Evolutionary conservation across 805 yeast genomes (phyloP), one percentile per base, ranked within the genome.

Genomic region (Pichia nakasei): DNA sequence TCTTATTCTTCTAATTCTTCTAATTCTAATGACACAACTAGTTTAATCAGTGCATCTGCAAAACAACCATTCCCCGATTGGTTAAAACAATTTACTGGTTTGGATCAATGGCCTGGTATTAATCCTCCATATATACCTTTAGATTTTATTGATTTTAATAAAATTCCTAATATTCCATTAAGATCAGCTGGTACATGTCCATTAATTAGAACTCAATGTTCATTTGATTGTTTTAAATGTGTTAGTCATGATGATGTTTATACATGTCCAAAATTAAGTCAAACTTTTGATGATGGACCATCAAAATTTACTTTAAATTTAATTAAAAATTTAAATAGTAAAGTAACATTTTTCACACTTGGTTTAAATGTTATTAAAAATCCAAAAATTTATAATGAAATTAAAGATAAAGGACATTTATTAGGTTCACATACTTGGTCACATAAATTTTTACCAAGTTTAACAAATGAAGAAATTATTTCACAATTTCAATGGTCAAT

Each of bases 211-310:
- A 65, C 63, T 17, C 67, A 72, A 26, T 89, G 97, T 56, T 82
- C 95, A 0, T 89, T 85, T 64, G 96, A 88, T 60, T 89, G 97
- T 59, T 75, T 71, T 59, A 76, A 80, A 49, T 89, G 96, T 64
- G 76, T 80, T 22, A 76, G 79, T 21, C 72, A 66, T 32, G 93
- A 84, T 61, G 97, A 89, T 57, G 78, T 84, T 5, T 73, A 67
- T 53, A 76, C 91, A 0, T 89, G 97, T 60, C 75, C 80, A 3
- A 66, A 68, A 38, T 66, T 91, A 33, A 77, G 89, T 0, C 97
- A 91, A 64, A 82, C 95, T 0, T 91, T 91, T 63, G 98, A 91
- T 60, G 97, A 91, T 60, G 97, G 98, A 0, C 98, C 98, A 1
- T 73, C 89, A 0, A 77, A 77, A 0, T 72, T 76, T 20, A 89